Evolutionary conservation across 768 basidiomycete species (phyloP).

Genomic region (Rhizopogon sp.): DNA sequence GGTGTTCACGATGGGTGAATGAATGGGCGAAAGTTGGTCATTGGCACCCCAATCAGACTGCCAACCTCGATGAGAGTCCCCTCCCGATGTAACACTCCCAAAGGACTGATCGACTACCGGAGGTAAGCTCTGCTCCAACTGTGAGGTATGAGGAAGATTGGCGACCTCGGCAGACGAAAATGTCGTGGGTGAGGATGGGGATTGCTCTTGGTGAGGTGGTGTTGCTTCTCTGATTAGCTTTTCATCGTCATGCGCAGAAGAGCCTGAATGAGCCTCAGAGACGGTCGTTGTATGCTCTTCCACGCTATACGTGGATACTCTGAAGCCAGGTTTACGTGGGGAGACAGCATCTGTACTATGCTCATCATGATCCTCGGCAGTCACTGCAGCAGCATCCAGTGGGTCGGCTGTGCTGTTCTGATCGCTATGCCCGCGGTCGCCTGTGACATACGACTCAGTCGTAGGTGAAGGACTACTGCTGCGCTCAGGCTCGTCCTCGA

Average conservation of each 20-base stretch:
- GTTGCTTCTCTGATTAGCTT: conserved; percentile 5
- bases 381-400: conserved; percentile 32
- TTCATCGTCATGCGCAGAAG: conserved; percentile 7
- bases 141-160: conserved; percentile 20
- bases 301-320: conserved; percentile 25
- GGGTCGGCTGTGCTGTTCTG: conserved; percentile 10
- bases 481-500: conserved; percentile 20
- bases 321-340: conserved; percentile 44
- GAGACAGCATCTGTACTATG: conserved; percentile 10
- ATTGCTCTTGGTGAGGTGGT: conserved; percentile 9
- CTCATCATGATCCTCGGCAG: conserved; percentile 27
- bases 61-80: conserved; percentile 48
- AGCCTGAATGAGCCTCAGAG: conserved; percentile 8
- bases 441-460: conserved; percentile 32
- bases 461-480: conserved; percentile 14
- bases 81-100: conserved; percentile 43
- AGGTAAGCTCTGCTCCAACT: conserved; percentile 21
- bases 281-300: conserved; percentile 20
- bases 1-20: conserved; percentile 15
- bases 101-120: conserved; percentile 26
- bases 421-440: conserved; percentile 29
- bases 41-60: conserved; percentile 41
- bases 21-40: conserved; percentile 15
- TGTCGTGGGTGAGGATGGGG: conserved; percentile 4
- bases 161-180: conserved; percentile 9